These are phyloP conservation scores for Rubia yunnanensis DNA, from an alignment of 257 asterid species.

Conservation along the genomic window DNA sequence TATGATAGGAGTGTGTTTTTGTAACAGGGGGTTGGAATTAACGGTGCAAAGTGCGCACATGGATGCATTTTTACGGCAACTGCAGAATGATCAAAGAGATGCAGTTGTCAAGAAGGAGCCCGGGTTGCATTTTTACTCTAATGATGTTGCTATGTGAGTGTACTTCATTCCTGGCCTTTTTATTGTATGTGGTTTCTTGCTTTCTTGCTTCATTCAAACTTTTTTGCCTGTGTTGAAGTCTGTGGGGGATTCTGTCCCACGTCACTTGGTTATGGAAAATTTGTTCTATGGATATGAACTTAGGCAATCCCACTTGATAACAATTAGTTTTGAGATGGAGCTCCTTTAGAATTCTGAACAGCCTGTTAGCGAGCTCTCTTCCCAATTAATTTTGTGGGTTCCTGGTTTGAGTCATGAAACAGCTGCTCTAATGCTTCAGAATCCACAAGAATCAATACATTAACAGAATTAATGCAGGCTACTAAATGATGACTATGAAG, in stretches of 20 bases:
- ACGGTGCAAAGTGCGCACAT: conserved; percentile 68
- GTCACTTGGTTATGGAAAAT: background rate
- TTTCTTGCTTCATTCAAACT: background rate
- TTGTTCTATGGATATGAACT: background rate
- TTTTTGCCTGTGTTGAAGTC: background rate
- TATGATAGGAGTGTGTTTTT: conserved; percentile 6
- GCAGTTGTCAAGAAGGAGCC: conserved; percentile 56
- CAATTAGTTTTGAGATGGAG: background rate
- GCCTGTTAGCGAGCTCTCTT: background rate
- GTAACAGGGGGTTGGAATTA: conserved; percentile 54
- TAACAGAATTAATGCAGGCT: conserved; percentile 34
- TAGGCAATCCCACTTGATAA: background rate
- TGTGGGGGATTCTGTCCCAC: background rate
- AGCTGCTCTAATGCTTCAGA: background rate
- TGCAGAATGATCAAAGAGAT: conserved; percentile 62
- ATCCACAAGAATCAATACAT: background rate
- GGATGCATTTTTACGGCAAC: conserved; percentile 77
- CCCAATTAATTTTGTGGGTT: background rate
- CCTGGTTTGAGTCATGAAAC: background rate
- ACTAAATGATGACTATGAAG: conserved; percentile 48
- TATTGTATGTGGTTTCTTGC: background rate
- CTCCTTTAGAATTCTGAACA: background rate
- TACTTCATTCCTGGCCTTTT: conserved; percentile 9
- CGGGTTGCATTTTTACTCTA: conserved; percentile 82
- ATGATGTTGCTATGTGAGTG: conserved; percentile 84